Evolutionary conservation across 192 early-diverging fungal genomes (phyloP), one percentile per base, ranked within the genome.

Genomic region (Allomyces arbusculus): DNA sequence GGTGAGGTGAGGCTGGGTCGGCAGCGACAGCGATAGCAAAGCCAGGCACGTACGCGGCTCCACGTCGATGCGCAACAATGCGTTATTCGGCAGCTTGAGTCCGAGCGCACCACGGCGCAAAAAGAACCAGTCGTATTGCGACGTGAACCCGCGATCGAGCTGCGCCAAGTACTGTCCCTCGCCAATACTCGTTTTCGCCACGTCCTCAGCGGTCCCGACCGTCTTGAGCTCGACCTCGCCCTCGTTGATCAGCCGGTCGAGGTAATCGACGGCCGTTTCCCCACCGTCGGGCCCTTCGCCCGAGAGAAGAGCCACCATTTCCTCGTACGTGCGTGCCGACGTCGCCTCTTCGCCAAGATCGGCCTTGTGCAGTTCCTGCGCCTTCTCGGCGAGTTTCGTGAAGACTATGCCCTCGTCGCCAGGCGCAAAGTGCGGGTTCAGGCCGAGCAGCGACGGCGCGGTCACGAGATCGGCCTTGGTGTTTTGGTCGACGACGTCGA

Each of bases 401-500:
- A 63, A 62, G 11, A 66, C 63, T 25, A 14, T 14, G 20, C n/a
- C 24, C 23, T 9, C 8, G 43, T 24, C 70, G 43, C 84, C 63
- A 25, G 77, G 69, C 44, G 77, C 70, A 40, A 40, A 40, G 10
- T 70, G 73, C 12, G 83, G 77, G 43, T 89, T 77, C 64, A 97
- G 72, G 5, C 94, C 94, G 14, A 93, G 71, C 28, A 97, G 73
- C 10, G 88, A 87, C 3, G 94, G 91, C 40, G 88, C 66, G 0
- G 85, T 92, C 25, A 85, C 73, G 8, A 87, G 75, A 10, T 76
- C 71, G 16, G 69, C 70, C 10, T 68, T 66, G 40, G 73, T 63
- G 61, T 89, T 77, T n/a, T 75, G 76, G 69, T 97, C 92, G 58
- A 89, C 84, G 75, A 94, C 88, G 69, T 97, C 94, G 26, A 94